Percentiles rank a stretch among this genome's conserved stretches.
Conservation (phyloP, 306 rosid species). For the Senna siamea region DNA sequence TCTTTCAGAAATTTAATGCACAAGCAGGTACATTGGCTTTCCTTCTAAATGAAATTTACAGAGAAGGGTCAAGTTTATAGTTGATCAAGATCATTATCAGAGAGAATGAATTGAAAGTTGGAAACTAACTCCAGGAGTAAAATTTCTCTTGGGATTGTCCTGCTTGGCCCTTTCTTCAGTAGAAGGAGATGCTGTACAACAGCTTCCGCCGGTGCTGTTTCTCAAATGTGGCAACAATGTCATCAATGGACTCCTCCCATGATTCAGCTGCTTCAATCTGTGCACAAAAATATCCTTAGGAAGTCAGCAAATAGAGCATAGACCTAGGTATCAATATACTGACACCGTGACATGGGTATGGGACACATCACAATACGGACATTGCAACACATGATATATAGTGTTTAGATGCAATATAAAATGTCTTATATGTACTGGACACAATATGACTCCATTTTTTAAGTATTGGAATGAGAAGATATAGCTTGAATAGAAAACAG, state of each 20-base stretch:
- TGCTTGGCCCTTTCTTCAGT: conserved; percentile 43
- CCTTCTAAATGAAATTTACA: conserved; percentile 9
- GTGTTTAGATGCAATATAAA: no score
- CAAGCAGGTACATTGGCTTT: not conserved
- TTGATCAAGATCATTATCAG: conserved; percentile 7
- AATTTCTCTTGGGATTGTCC: conserved; percentile 13
- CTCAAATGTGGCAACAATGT: conserved; percentile 68
- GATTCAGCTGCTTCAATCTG: conserved; percentile 78
- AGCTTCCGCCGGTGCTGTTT: conserved; percentile 78
- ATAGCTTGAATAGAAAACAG: conserved; percentile 20
- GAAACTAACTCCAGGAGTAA: not conserved
- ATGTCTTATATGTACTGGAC: no score
- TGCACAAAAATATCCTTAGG: conserved; percentile 11
- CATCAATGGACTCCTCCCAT: conserved; percentile 95
- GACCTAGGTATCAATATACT: no score
- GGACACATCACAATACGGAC: no score
- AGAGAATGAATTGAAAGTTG: not conserved
- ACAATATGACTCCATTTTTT: no score
- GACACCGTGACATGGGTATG: no score
- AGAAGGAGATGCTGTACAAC: conserved; percentile 77
- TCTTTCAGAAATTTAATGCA: conserved; percentile 20
- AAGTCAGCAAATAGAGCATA: conserved; percentile 7
- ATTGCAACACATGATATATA: no score
- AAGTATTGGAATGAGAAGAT: no score
- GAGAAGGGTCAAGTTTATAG: not conserved